Evolutionary conservation across 2,329 filamentous ascomycete species (phyloP).

Genomic region (Pseudogymnoascus sp.): DNA sequence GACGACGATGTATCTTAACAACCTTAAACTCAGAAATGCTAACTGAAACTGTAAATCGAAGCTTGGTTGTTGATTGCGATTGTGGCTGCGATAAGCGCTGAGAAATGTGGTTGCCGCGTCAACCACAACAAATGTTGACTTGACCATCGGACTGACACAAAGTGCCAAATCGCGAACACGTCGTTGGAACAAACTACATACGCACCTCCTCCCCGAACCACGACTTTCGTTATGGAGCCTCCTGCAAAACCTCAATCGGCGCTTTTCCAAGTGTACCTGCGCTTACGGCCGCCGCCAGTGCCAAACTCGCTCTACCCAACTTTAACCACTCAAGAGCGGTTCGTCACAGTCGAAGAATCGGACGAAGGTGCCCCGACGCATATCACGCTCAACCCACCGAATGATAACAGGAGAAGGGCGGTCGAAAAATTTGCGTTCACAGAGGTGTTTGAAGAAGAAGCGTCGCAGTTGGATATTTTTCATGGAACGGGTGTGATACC

Average conservation of each 20-base stretch:
- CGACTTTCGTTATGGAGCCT: conserved; percentile 30
- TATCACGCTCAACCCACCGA: conserved; percentile 72
- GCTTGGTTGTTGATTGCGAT: neutral
- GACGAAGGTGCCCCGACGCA: conserved; percentile 51
- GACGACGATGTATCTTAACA: too few species aligned
- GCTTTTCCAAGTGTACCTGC: conserved; percentile 87
- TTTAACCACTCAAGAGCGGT: conserved; percentile 51
- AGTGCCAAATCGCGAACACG: neutral
- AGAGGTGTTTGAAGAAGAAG: conserved; percentile 80
- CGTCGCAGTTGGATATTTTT: conserved; percentile 80
- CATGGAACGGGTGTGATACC: conserved; percentile 67
- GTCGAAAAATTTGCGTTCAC: conserved; percentile 95
- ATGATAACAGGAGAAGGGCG: conserved; percentile 74
- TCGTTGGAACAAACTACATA: neutral
- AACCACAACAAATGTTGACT: conserved; percentile 1
- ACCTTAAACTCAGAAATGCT: too few species aligned
- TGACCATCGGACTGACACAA: conserved; percentile 2
- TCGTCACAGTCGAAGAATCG: conserved; percentile 67
- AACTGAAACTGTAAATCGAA: too few species aligned
- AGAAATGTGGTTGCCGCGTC: neutral
- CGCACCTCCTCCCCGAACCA: neutral
- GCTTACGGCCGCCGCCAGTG: conserved; percentile 61
- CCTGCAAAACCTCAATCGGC: conserved; percentile 41
- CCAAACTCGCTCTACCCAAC: conserved; percentile 31
- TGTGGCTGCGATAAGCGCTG: neutral